Conservation (phyloP, 2,329 filamentous ascomycete genomes). For the Nothopassalora personata region DNA sequence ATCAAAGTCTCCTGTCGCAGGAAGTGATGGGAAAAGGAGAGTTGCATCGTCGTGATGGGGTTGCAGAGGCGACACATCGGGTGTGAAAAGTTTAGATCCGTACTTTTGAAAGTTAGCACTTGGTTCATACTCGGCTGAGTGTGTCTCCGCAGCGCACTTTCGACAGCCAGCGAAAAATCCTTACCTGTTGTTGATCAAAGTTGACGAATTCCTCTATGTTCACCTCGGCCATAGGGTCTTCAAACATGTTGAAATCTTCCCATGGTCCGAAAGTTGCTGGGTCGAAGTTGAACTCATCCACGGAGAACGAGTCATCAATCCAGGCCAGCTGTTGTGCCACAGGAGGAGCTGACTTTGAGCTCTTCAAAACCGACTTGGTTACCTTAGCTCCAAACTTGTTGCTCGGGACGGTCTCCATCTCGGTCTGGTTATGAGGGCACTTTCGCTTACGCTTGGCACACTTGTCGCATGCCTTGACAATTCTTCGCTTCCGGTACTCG, state of each 20-base stretch:
- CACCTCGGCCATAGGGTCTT: slow-evolving; percentile 20
- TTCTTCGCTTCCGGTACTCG: slow-evolving; percentile 35
- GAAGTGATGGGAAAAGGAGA: not conserved
- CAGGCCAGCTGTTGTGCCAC: not conserved
- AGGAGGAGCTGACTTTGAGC: slow-evolving; percentile 1
- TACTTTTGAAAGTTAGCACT: not conserved
- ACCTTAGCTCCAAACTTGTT: slow-evolving; percentile 7
- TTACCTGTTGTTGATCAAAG: slow-evolving; percentile 8
- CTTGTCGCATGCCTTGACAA: slow-evolving; percentile 35
- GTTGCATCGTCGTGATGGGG: not conserved
- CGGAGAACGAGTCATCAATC: not conserved
- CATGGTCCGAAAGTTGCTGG: slow-evolving; percentile 15
- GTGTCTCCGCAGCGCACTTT: not conserved
- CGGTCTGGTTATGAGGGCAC: slow-evolving; percentile 31
- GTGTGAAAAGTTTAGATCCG: slow-evolving; percentile 11
- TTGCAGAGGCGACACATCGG: slow-evolving; percentile 8
- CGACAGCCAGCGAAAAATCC: not conserved
- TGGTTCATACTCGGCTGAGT: not conserved
- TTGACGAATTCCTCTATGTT: slow-evolving; percentile 19
- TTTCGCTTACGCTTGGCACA: slow-evolving; percentile 35
- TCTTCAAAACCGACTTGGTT: slow-evolving; percentile 5
- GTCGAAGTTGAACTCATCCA: slow-evolving; percentile 16
- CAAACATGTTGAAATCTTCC: slow-evolving; percentile 26
- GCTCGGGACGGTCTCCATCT: slow-evolving; percentile 24
- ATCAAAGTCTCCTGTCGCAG: not conserved